phyloP scores from a whole-genome alignment of 495 filamentous ascomycete genomes.

The Aeminium ludgeri region DNA sequence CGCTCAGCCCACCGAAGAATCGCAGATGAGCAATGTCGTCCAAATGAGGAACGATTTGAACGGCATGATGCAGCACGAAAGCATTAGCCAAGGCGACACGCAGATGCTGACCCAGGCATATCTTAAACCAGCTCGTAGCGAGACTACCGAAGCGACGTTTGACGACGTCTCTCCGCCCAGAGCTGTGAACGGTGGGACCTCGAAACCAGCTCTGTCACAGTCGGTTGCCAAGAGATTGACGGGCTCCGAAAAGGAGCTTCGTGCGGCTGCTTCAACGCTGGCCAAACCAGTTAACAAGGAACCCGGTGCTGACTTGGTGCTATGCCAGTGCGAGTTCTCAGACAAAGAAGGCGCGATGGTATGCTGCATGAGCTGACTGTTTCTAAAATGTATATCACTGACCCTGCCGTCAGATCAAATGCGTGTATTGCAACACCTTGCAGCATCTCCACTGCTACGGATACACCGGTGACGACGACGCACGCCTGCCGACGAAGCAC shows the following conservation, averaged over 20 bases:
- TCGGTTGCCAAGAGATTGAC: conserved; percentile 8
- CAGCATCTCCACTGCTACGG: conserved; percentile 38
- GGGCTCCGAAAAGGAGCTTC: conserved; percentile 8
- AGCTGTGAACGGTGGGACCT: too few species aligned
- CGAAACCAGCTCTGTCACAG: not conserved
- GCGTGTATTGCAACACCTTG: conserved; percentile 30
- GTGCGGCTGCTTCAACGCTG: not conserved
- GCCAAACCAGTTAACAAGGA: not conserved
- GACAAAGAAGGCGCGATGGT: conserved; percentile 31
- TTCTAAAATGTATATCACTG: too few species aligned
- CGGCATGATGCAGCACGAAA: conserved; percentile 11
- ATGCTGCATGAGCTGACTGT: too few species aligned
- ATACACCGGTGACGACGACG: conserved; percentile 19
- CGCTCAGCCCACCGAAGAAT: conserved; percentile 5
- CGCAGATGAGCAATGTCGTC: conserved; percentile 5
- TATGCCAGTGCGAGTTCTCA: conserved; percentile 30
- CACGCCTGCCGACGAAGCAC: conserved; percentile 26
- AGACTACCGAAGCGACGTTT: not conserved
- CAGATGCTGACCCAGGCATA: conserved; percentile 1
- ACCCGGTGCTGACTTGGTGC: conserved; percentile 13
- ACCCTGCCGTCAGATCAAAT: conserved; percentile 29
- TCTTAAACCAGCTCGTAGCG: too few species aligned
- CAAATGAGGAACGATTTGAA: conserved; percentile 5
- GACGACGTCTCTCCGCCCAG: too few species aligned
- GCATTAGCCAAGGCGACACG: conserved; percentile 12